Conservation (phyloP, 2,329 filamentous ascomycete species). For the Alternaria postmessia region DNA sequence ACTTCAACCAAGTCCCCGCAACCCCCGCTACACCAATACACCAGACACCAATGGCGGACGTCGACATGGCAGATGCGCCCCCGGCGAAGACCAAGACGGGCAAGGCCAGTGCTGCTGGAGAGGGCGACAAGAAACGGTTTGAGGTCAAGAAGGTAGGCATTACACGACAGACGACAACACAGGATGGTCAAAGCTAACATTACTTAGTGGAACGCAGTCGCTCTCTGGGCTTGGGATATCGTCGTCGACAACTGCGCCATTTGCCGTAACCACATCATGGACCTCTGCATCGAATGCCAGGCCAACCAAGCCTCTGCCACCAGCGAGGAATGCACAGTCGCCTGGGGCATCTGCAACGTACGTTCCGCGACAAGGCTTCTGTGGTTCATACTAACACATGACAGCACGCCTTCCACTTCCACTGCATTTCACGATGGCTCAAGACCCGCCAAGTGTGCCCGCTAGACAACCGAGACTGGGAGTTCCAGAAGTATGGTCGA, state of each 20-base stretch:
- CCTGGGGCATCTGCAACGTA: constrained; percentile 99
- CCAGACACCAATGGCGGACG: constrained; percentile 77
- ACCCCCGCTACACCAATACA: constrained; percentile 30
- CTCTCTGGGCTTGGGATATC: constrained; percentile 99
- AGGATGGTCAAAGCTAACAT: constrained; percentile 28
- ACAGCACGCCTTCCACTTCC: constrained; percentile 99
- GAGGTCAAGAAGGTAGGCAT: constrained; percentile 92
- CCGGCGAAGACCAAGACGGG: constrained; percentile 61
- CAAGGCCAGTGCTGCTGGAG: constrained; percentile 61
- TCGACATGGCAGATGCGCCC: constrained; percentile 92
- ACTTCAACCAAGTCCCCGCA: constrained; percentile 27
- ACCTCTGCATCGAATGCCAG: constrained; percentile 98
- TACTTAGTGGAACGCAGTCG: constrained; percentile 93
- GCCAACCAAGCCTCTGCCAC: constrained; percentile 98
- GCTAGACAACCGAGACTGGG: constrained; percentile 97
- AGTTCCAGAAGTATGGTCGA: constrained; percentile 97
- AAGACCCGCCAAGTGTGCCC: constrained; percentile 99
- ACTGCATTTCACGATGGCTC: constrained; percentile 98
- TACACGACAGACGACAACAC: constrained; percentile 1
- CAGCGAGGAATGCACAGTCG: constrained; percentile 97
- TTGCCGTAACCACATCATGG: constrained; percentile 99
- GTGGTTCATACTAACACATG: constrained; percentile 51
- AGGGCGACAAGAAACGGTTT: constrained; percentile 86
- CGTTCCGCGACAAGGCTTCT: constrained; percentile 49
- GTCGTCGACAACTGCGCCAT: constrained; percentile 99